Base-by-base conservation (phyloP, 345 rosid genomes). In the Eucalyptus cloeziana region DNA sequence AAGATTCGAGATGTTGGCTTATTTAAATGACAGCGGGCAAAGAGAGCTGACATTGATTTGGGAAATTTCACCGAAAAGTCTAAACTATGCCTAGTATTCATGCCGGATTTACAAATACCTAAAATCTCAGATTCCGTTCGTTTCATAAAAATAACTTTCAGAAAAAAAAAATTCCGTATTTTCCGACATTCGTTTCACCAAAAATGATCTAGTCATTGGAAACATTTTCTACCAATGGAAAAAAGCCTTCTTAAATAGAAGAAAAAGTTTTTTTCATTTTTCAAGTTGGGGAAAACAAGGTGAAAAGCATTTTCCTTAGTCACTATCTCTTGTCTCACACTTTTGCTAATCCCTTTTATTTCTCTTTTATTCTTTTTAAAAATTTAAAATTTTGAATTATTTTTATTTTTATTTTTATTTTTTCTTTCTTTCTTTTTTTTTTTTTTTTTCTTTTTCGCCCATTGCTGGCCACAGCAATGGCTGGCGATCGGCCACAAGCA, bases 401-500 rank as follows among this genome's bases (percentile, higher is more conserved):
- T 51, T 51, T 49, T 13, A 4, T 49, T 49, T 49, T 49, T 11
- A 4, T 49, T 49, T 6, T 51, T 0, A 0, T 16, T 16, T 3
- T 17, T 51, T 51, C 1, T 2, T 51, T 7, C 8, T 49, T 47
- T 47, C 49, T 47, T 47, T 51, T 17, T 17, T 17, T 19, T 3
- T 52, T n/a, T n/a, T n/a, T n/a, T n/a, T n/a, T n/a, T n/a, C n/a
- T n/a, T n/a, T n/a, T 52, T 52, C 4, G 1, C 58, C 0, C 2
- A 0, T 52, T 52, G 58, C 4, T 0, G 0, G 0, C 10, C 4
- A 52, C 24, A 0, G 0, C 4, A 0, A 52, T 0, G 0, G 2
- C 2, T 1, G 1, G 4, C 10, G 0, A 52, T 52, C 1, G 4
- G 9, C 56, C 10, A 52, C 10, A 19, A 1, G 24, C 24, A 52